Evolutionary conservation across 176 grass and related monocot species (phyloP).

Genomic region (Juncus inflexus): DNA sequence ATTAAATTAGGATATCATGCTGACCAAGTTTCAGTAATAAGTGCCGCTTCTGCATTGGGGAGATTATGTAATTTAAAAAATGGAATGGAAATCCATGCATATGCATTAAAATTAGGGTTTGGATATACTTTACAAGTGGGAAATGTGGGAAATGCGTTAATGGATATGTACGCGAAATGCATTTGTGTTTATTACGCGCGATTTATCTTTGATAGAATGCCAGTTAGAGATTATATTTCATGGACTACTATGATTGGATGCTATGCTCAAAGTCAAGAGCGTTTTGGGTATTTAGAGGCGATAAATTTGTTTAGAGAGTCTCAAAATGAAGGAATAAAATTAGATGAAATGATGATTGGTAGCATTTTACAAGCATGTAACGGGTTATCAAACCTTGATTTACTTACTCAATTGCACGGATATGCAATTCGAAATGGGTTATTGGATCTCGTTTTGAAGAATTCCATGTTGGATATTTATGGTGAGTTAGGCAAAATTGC

Average conservation of each 20-base stretch:
- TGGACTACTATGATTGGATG: slow-evolving; percentile 66
- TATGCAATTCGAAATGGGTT: slow-evolving; percentile 61
- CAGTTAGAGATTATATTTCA: slow-evolving; percentile 60
- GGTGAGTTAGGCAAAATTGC: slow-evolving; percentile 47
- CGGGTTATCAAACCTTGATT: slow-evolving; percentile 36
- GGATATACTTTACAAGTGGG: slow-evolving; percentile 57
- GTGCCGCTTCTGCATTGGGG: slow-evolving; percentile 60
- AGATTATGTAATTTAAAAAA: slow-evolving; percentile 44
- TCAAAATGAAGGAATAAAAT: slow-evolving; percentile 38
- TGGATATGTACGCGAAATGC: slow-evolving; percentile 92
- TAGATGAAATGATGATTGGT: slow-evolving; percentile 81
- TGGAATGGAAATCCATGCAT: slow-evolving; percentile 68
- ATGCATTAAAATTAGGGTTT: slow-evolving; percentile 66
- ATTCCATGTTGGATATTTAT: slow-evolving; percentile 58
- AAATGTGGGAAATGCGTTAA: slow-evolving; percentile 77
- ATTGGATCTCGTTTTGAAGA: slow-evolving; percentile 67
- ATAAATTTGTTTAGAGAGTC: slow-evolving; percentile 44
- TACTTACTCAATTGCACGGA: slow-evolving; percentile 63
- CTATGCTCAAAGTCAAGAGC: slow-evolving; percentile 40
- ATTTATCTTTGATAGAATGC: slow-evolving; percentile 48
- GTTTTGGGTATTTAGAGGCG: slow-evolving; percentile 39
- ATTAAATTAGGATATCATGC: slow-evolving; percentile 43
- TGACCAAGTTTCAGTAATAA: slow-evolving; percentile 66
- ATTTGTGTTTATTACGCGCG: slow-evolving; percentile 32
- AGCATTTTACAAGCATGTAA: slow-evolving; percentile 63